phyloP scores from a whole-genome alignment of 139 green algal genomes.

The Coelastrella sp. region DNA sequence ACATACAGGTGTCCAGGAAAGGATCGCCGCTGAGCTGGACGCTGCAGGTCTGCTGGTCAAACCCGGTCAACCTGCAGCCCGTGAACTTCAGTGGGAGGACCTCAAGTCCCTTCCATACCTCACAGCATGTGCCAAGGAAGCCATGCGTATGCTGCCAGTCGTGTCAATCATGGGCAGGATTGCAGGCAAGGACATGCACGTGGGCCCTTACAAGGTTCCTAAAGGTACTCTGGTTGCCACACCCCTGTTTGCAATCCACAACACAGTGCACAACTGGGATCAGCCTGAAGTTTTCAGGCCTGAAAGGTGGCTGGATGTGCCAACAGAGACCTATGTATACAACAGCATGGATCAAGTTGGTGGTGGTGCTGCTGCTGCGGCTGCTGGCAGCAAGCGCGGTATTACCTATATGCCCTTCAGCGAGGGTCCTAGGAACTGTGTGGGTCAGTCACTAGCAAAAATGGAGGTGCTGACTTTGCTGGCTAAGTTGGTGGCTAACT shows the following conservation, averaged over 20 bases:
- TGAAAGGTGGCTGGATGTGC: slow-evolving; percentile 65
- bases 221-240: slow-evolving; percentile 39
- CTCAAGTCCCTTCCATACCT: slow-evolving; percentile 44
- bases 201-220: slow-evolving; percentile 43
- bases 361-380: not conserved
- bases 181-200: slow-evolving; percentile 27
- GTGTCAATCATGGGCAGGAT: slow-evolving; percentile 51
- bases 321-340: slow-evolving; percentile 55
- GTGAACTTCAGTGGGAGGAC: slow-evolving; percentile 49
- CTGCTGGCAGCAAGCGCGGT: slow-evolving; percentile 35
- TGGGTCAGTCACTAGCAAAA: slow-evolving; percentile 66
- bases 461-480: slow-evolving; percentile 64
- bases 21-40: slow-evolving; percentile 55
- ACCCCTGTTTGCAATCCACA: slow-evolving; percentile 63
- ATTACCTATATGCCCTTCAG: slow-evolving; percentile 74
- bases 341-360: slow-evolving; percentile 28
- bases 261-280: slow-evolving; percentile 57
- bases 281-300: slow-evolving; percentile 54
- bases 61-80: not conserved
- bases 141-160: slow-evolving; percentile 57
- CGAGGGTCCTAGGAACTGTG: slow-evolving; percentile 64
- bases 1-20: slow-evolving; percentile 44
- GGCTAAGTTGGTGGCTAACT: slow-evolving; percentile 58
- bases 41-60: slow-evolving; percentile 47
- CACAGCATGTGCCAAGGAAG: slow-evolving; percentile 46